Evolutionary conservation across 2,329 filamentous ascomycete genomes (phyloP), one percentile per base, ranked within the genome.

Genomic region (Calonectria ilicicola): DNA sequence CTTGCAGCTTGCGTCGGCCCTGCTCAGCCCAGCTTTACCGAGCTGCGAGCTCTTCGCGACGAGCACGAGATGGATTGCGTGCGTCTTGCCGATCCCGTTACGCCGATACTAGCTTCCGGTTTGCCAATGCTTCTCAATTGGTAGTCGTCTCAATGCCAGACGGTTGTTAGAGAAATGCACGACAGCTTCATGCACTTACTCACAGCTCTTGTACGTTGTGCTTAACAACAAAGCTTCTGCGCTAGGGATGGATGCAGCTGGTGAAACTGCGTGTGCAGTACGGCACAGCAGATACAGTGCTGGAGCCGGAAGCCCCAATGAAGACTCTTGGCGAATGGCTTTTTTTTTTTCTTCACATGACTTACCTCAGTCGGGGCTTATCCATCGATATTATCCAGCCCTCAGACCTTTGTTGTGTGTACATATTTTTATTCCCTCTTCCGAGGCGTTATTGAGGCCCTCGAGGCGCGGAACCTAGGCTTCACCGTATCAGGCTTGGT

Each of bases 1-100:
- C 73, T 74, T 76, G 69, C 67, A 72, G 74, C 70, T 68, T 70
- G 66, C 69, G 62, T 70, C 56, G 47, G 47, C 58, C 44, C 23
- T 40, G 67, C 58, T 65, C 47, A 69, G 67, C 58, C 67, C 68
- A 70, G 67, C 67, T 49, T 67, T 69, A 42, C 70, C 72, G 60
- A 47, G 67, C 66, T 74, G 67, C 69, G 66, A 63, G 60, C 64
- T 74, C 65, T 67, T 70, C 64, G 44, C 63, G 46, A 65, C 70
- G 70, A 69, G 60, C 65, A 29, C 32, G 69, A 68, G 53, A 51
- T 53, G 35, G 29, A 70, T 72, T 75, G 69, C 60, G 64, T 69
- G 76, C 73, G 69, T 64, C 65, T 60, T 67, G 69, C 65, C 69
- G 65, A 72, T 67, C 69, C 44, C 21, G 60, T 46, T 46, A 51